These are phyloP conservation scores for Fragaria nilgerrensis DNA, from an alignment of 306 rosid genomes.

Conservation along the genomic window DNA sequence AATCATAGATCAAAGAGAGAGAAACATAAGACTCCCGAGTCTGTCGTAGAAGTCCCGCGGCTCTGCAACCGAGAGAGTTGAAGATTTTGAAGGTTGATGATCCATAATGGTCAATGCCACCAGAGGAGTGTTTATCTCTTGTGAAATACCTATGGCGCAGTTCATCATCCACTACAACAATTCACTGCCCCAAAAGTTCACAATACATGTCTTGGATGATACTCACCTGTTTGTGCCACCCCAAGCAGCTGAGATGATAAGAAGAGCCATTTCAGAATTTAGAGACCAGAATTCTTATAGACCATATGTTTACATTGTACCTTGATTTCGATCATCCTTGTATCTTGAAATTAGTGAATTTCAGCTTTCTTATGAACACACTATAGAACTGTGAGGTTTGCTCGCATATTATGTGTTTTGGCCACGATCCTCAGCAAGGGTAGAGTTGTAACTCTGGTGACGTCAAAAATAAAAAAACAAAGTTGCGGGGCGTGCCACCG, in stretches of 20 bases:
- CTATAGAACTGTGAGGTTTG: neutral
- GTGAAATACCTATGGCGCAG: constrained; percentile 89
- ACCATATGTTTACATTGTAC: neutral
- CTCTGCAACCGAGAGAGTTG: neutral
- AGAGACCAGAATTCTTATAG: constrained; percentile 75
- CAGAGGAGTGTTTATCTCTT: constrained; percentile 24
- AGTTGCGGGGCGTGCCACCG: too few relatives aligned
- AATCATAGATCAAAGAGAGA: too few relatives aligned
- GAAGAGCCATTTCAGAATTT: constrained; percentile 70
- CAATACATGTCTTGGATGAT: constrained; percentile 69
- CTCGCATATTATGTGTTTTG: too few relatives aligned
- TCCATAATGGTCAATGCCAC: constrained; percentile 47
- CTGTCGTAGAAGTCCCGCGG: too few relatives aligned
- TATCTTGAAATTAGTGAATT: neutral
- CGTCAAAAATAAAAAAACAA: too few relatives aligned
- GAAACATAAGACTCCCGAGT: too few relatives aligned
- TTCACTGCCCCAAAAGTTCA: constrained; percentile 66
- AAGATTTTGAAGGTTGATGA: neutral
- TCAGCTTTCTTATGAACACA: neutral
- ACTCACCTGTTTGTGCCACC: constrained; percentile 92
- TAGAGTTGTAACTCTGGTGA: too few relatives aligned
- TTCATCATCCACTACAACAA: constrained; percentile 78
- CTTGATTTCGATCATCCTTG: neutral
- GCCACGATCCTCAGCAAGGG: too few relatives aligned
- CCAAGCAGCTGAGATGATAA: constrained; percentile 64